Conservation (phyloP, 1,284 basidiomycete species). For the Rhizopogon hawkerae region DNA sequence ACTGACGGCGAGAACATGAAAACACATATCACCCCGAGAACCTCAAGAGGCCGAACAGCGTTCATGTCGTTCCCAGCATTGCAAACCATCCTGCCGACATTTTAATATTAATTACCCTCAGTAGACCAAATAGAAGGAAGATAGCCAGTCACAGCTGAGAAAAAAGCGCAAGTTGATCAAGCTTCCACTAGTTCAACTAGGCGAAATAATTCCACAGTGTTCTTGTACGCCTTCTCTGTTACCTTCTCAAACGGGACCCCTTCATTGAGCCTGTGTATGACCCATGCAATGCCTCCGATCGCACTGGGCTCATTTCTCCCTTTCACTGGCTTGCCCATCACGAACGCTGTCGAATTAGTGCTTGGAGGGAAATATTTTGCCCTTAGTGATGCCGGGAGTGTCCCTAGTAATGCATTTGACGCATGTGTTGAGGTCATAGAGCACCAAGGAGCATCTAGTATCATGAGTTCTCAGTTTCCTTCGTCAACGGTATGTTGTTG, state of each 20-base stretch:
- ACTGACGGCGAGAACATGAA: no score
- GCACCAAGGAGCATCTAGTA: constrained; percentile 77
- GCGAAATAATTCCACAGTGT: constrained; percentile 58
- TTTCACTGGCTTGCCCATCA: constrained; percentile 61
- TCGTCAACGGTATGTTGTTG: background rate
- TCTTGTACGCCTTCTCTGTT: constrained; percentile 54
- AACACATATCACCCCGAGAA: no score
- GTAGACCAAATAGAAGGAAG: no score
- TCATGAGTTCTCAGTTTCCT: background rate
- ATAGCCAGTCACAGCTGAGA: no score
- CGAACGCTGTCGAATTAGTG: constrained; percentile 64
- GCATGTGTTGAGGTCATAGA: constrained; percentile 72
- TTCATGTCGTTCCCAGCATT: no score
- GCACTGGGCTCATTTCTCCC: constrained; percentile 76
- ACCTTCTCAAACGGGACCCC: constrained; percentile 51
- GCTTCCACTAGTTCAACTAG: constrained; percentile 31
- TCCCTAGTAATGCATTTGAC: constrained; percentile 50
- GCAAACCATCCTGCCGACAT: no score
- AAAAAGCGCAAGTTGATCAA: no score
- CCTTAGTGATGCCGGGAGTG: constrained; percentile 42
- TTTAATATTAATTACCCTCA: no score
- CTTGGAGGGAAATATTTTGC: constrained; percentile 46
- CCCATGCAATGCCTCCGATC: constrained; percentile 72
- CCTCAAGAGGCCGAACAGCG: no score
- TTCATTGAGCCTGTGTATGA: constrained; percentile 54